Evolutionary conservation across 306 rosid genomes (phyloP).

Genomic region (Trifolium dubium): DNA sequence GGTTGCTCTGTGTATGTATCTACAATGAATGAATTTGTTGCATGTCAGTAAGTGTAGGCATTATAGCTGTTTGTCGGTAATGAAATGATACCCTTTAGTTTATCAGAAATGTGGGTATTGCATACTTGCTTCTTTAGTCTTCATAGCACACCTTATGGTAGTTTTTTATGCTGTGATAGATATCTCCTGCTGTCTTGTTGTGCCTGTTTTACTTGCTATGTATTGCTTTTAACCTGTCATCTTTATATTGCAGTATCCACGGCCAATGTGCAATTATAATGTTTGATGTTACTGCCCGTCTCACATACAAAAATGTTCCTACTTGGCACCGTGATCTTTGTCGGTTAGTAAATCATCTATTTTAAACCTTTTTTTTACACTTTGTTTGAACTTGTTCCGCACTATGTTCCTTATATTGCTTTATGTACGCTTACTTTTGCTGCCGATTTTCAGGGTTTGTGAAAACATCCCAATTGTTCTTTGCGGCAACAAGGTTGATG

Average conservation of each 20-base stretch:
- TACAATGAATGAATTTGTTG: background rate
- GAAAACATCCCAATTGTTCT: slow-evolving; percentile 85
- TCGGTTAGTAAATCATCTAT: slow-evolving; percentile 44
- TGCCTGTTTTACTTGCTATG: background rate
- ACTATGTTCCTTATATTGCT: too few species aligned
- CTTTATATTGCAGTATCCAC: slow-evolving; percentile 58
- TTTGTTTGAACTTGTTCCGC: too few species aligned
- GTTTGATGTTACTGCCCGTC: slow-evolving; percentile 79
- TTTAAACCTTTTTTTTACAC: background rate
- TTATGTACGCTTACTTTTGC: too few species aligned
- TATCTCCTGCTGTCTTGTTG: background rate
- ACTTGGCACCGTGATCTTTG: slow-evolving; percentile 89
- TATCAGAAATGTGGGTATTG: background rate
- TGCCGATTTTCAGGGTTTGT: slow-evolving; percentile 62
- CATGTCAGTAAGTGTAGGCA: background rate
- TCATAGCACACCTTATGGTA: background rate
- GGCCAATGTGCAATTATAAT: slow-evolving; percentile 84
- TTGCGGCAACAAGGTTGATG: slow-evolving; percentile 88
- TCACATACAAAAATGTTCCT: slow-evolving; percentile 79
- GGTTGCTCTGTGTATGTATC: too few species aligned
- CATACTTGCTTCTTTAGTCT: too few species aligned
- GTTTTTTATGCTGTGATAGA: background rate
- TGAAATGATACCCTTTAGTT: background rate
- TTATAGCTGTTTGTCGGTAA: background rate
- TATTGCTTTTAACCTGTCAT: background rate